phyloP scores from a whole-genome alignment of 2,329 filamentous ascomycete genomes.

The Epichloe sp. region DNA sequence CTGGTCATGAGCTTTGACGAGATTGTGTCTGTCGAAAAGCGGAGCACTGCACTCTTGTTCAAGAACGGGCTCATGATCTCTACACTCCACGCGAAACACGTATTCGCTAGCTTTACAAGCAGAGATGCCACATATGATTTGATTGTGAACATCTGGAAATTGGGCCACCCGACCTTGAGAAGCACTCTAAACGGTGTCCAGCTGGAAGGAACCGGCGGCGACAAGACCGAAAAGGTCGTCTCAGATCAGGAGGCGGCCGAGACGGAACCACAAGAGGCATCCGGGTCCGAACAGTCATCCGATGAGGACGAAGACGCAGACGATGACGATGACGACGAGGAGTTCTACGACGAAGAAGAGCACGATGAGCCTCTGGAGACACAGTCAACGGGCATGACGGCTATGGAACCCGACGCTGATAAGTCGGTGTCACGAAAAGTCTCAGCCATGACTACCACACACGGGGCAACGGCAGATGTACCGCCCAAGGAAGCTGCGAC shows the following conservation, averaged over 20 bases:
- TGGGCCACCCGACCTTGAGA: conserved; percentile 82
- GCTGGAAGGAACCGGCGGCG: conserved; percentile 68
- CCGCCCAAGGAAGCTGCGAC: conserved; percentile 27
- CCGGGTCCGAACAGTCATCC: conserved; percentile 45
- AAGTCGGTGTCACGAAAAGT: conserved; percentile 57
- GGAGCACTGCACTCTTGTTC: conserved; percentile 88
- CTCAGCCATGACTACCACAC: conserved; percentile 40
- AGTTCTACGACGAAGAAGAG: conserved; percentile 68
- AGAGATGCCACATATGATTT: conserved; percentile 93
- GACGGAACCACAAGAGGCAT: conserved; percentile 36
- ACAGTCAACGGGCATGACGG: conserved; percentile 26
- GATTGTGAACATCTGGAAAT: conserved; percentile 96
- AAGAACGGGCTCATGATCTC: conserved; percentile 97
- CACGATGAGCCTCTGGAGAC: conserved; percentile 62
- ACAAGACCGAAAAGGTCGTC: conserved; percentile 80
- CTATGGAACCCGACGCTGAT: conserved; percentile 40
- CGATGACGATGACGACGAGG: conserved; percentile 50
- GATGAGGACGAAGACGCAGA: conserved; percentile 55
- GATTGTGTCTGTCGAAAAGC: conserved; percentile 91
- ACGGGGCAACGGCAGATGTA: conserved; percentile 31
- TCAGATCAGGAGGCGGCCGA: conserved; percentile 23
- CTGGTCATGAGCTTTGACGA: conserved; percentile 98
- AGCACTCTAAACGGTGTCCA: conserved; percentile 83
- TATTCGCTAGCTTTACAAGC: conserved; percentile 90
- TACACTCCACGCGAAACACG: conserved; percentile 85